Evolutionary conservation across 306 rosid genomes (phyloP).

Genomic region (Cicer arietinum): DNA sequence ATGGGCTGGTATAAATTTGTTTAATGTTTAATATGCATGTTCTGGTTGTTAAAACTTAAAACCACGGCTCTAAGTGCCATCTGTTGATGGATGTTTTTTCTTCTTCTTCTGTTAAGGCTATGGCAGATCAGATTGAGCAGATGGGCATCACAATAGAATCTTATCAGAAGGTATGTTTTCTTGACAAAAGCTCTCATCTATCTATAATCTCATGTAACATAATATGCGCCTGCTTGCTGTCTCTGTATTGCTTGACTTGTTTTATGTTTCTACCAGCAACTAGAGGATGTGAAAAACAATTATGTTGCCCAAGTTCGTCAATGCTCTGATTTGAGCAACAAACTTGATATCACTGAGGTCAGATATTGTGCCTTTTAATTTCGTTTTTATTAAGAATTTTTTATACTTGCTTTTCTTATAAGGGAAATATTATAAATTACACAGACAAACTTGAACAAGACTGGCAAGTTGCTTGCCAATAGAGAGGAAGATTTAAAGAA

Average conservation of each 20-base stretch:
- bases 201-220: neutral
- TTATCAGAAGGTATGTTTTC: constrained; percentile 76
- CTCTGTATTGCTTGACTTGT: constrained; percentile 21
- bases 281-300: constrained; percentile 76
- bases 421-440: neutral
- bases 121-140: constrained; percentile 95
- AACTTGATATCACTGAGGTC: constrained; percentile 88
- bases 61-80: neutral
- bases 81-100: neutral
- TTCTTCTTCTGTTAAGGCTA: constrained; percentile 60
- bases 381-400: constrained; percentile 1
- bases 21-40: constrained; percentile 2
- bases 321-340: constrained; percentile 70
- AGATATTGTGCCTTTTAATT: constrained; percentile 29
- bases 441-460: constrained; percentile 78
- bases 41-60: neutral
- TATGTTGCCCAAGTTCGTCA: constrained; percentile 67
- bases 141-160: constrained; percentile 72
- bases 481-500: constrained; percentile 74
- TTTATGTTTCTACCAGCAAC: constrained; percentile 57
- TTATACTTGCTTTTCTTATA: constrained; percentile 12
- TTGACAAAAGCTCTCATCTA: neutral
- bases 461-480: constrained; percentile 64
- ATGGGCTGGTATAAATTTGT: neutral
- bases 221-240: neutral